phyloP scores from a whole-genome alignment of 345 rosid species.

The Rubroshorea leprosula region DNA sequence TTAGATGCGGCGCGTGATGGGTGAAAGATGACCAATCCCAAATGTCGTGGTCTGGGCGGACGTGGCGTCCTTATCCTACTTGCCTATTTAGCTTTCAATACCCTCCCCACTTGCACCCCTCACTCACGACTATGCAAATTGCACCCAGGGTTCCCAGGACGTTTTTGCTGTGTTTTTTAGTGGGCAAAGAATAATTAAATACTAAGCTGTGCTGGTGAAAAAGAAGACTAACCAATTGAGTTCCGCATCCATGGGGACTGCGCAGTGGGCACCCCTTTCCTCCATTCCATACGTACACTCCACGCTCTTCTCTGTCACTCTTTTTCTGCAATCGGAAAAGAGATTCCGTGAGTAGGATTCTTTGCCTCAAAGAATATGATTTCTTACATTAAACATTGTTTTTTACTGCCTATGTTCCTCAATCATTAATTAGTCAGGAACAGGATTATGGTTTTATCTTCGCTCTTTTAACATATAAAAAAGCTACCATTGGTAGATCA shows the following conservation, averaged over 20 bases:
- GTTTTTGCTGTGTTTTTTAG: background rate
- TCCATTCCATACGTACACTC: background rate
- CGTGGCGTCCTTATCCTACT: constrained; percentile 33
- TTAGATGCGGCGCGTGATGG: constrained; percentile 1
- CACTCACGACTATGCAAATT: background rate
- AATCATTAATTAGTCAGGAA: too few relatives aligned
- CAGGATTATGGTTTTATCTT: too few relatives aligned
- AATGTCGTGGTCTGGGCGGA: constrained; percentile 16
- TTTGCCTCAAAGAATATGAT: background rate
- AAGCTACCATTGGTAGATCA: too few relatives aligned
- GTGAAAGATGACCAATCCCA: background rate
- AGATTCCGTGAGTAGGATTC: background rate
- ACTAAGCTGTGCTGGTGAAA: background rate
- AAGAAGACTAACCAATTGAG: constrained; percentile 8
- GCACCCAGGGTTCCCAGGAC: background rate
- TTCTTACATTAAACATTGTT: too few relatives aligned
- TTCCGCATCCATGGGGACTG: constrained; percentile 17
- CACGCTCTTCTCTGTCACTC: background rate
- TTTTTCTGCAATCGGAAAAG: background rate
- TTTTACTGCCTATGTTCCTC: too few relatives aligned
- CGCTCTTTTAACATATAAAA: too few relatives aligned
- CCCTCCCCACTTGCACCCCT: constrained; percentile 8
- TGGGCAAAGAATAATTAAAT: background rate
- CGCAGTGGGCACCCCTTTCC: constrained; percentile 9
- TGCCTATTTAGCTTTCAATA: constrained; percentile 1